A percentile compares a stretch with the other conserved stretches of the same genome.
Conservation (phyloP, 1,139 yeast species). For the Saccharomyces hybrid region DNA sequence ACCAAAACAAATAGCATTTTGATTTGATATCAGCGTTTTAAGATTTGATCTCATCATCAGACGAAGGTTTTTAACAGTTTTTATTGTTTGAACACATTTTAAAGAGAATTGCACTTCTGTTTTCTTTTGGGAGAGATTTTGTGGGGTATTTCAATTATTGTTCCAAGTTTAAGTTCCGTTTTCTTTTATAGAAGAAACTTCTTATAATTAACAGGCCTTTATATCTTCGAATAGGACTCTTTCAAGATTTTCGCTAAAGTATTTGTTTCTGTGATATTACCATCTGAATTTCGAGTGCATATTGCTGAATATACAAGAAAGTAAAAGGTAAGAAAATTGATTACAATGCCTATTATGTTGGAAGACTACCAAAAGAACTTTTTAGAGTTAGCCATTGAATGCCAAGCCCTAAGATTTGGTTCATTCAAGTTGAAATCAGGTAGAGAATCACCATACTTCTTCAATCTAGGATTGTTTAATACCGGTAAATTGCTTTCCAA, state of each 20-base stretch:
- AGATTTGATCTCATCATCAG: not conserved
- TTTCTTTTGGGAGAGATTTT: not conserved
- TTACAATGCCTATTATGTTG: slow-evolving; percentile 23
- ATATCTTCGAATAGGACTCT: not conserved
- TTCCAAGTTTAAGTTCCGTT: not conserved
- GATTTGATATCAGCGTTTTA: not conserved
- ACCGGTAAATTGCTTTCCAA: slow-evolving; percentile 74
- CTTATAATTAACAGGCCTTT: not conserved
- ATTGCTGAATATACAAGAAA: not conserved
- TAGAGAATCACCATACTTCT: slow-evolving; percentile 90
- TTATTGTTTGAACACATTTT: not conserved
- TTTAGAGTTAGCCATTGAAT: slow-evolving; percentile 71
- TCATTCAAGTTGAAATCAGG: slow-evolving; percentile 86
- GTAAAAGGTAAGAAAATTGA: not conserved
- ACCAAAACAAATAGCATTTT: not conserved
- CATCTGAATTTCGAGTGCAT: not conserved
- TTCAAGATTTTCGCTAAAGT: not conserved
- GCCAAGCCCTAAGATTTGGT: slow-evolving; percentile 80
- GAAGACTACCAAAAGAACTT: slow-evolving; percentile 56
- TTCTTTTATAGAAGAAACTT: not conserved
- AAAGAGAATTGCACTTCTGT: not conserved
- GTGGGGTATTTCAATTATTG: not conserved
- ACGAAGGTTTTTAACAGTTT: not conserved
- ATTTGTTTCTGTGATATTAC: slow-evolving; percentile 2
- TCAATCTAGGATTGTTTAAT: slow-evolving; percentile 84